These are phyloP conservation scores for Cairneyella variabilis DNA, from an alignment of 495 filamentous ascomycete species.

Conservation along the genomic window DNA sequence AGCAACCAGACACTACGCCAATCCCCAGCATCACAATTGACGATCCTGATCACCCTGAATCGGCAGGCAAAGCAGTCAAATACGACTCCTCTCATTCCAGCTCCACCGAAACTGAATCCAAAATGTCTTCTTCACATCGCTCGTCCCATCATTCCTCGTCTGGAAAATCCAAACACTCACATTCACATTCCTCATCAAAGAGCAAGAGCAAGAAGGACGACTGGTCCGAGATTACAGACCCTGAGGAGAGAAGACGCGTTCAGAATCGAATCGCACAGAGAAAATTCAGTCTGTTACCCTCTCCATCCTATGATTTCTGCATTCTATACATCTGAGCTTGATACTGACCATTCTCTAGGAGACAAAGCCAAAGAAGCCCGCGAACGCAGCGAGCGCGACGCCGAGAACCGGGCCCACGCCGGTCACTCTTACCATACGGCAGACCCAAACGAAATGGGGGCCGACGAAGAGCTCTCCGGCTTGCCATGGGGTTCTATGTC, in stretches of 20 bases:
- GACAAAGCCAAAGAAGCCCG: constrained; percentile 56
- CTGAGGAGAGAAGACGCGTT: constrained; percentile 55
- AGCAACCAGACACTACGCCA: constrained; percentile 8
- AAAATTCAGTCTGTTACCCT: constrained; percentile 50
- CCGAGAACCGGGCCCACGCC: constrained; percentile 51
- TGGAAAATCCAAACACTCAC: constrained; percentile 17
- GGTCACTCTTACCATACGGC: constrained; percentile 52
- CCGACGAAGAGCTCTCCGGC: constrained; percentile 48
- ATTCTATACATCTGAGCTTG: no score
- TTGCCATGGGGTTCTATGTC: constrained; percentile 61
- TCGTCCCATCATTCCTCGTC: constrained; percentile 22
- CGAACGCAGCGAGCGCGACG: constrained; percentile 53
- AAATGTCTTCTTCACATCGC: constrained; percentile 26
- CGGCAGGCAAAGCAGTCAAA: not conserved
- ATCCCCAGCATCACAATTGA: constrained; percentile 24
- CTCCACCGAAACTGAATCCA: constrained; percentile 24
- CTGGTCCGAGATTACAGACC: constrained; percentile 57
- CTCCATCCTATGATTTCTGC: not conserved
- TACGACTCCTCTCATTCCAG: constrained; percentile 15
- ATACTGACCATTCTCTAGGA: constrained; percentile 33
- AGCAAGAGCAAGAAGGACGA: constrained; percentile 43
- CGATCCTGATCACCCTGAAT: constrained; percentile 20
- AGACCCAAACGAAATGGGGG: constrained; percentile 44
- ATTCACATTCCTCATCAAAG: constrained; percentile 16
- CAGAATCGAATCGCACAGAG: constrained; percentile 59